Conservation (phyloP, 805 yeast genomes). For the Hermanozyma aechmeae region DNA sequence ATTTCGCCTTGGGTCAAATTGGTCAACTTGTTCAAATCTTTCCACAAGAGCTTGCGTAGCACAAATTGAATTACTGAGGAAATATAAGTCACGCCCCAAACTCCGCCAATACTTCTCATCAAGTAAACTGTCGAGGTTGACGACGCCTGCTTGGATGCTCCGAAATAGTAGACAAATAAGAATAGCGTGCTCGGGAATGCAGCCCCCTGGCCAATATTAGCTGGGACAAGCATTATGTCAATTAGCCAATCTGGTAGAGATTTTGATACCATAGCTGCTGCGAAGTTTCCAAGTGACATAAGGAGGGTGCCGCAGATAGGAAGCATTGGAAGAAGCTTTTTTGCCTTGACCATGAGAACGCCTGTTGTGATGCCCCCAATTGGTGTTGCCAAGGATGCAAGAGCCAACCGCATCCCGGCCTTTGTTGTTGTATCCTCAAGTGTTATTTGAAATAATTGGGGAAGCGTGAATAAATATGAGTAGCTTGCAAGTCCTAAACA, state of each 20-base stretch:
- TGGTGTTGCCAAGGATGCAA: conserved; percentile 34
- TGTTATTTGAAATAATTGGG: conserved; percentile 32
- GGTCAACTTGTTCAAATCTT: no score
- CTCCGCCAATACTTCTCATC: conserved; percentile 30
- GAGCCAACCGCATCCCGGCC: conserved; percentile 32
- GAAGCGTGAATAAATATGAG: conserved; percentile 34
- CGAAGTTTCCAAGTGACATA: conserved; percentile 26
- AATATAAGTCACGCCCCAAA: conserved; percentile 29
- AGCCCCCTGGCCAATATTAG: conserved; percentile 31
- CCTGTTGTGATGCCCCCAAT: conserved; percentile 34
- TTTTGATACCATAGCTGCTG: conserved; percentile 14
- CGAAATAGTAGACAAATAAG: conserved; percentile 24
- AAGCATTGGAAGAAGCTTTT: conserved; percentile 15
- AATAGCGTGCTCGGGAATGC: conserved; percentile 28
- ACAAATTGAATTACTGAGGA: conserved; percentile 14
- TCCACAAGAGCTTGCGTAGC: no score
- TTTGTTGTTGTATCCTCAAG: conserved; percentile 29
- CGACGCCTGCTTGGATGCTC: conserved; percentile 23
- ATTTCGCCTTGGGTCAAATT: no score
- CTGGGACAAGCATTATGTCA: conserved; percentile 20
- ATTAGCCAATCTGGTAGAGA: conserved; percentile 16
- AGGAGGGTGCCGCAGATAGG: conserved; percentile 23
- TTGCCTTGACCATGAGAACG: conserved; percentile 23
- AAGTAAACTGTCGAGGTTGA: conserved; percentile 30
- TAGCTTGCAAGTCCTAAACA: conserved; percentile 29